Conservation (phyloP, 2,329 filamentous ascomycete genomes). For the Plectosphaerella plurivora region DNA sequence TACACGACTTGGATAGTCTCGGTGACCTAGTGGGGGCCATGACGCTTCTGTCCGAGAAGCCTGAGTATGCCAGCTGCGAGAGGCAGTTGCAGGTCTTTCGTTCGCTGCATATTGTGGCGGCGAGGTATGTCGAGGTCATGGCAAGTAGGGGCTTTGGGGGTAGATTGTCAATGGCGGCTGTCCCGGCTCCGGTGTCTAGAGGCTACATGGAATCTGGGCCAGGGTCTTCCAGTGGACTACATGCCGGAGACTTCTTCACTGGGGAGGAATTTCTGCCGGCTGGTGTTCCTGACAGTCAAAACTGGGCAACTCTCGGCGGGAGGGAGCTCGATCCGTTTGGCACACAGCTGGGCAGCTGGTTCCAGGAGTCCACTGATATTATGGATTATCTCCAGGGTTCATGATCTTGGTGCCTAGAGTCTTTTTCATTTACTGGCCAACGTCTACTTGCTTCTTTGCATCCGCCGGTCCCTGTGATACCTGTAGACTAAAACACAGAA, state of each 20-base stretch:
- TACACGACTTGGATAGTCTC: conserved; percentile 29
- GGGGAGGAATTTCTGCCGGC: background rate
- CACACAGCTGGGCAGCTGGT: background rate
- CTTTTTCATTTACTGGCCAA: too few relatives aligned
- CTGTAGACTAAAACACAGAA: too few relatives aligned
- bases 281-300: background rate
- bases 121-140: background rate
- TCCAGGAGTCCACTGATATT: background rate
- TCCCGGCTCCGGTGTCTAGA: background rate
- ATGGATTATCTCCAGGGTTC: background rate
- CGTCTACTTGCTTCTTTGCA: too few relatives aligned
- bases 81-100: conserved; percentile 15
- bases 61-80: conserved; percentile 1
- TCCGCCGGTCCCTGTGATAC: too few relatives aligned
- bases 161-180: background rate
- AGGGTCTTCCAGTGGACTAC: background rate
- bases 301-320: background rate
- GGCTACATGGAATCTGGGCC: background rate
- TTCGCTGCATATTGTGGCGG: conserved; percentile 15
- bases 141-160: background rate
- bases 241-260: background rate
- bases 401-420: background rate
- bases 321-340: background rate
- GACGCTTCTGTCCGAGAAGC: conserved; percentile 1
- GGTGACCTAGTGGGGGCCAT: conserved; percentile 10